phyloP scores from a whole-genome alignment of 805 yeast genomes.

The Tetrapisispora taiwanensis region DNA sequence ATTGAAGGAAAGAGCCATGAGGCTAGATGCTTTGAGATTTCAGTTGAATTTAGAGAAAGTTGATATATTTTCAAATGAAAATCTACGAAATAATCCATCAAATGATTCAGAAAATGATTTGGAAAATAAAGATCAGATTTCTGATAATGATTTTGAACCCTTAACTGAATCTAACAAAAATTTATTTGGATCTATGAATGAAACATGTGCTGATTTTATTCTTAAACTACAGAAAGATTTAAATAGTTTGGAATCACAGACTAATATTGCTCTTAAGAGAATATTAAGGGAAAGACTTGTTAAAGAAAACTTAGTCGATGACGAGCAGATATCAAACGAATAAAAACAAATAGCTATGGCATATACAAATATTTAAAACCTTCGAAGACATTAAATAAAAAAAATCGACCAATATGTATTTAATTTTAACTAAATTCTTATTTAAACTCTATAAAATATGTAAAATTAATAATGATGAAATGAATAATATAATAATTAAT shows the following conservation, averaged over 20 bases:
- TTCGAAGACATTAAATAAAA: too few species aligned
- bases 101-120: too few species aligned
- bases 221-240: constrained; percentile 32
- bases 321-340: too few species aligned
- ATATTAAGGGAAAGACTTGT: constrained; percentile 31
- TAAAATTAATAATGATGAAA: background rate
- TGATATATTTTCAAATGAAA: background rate
- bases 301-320: background rate
- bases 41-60: background rate
- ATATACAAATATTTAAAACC: too few species aligned
- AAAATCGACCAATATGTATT: background rate
- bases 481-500: background rate
- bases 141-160: background rate
- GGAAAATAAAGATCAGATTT: background rate
- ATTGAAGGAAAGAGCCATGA: background rate
- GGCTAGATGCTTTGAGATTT: background rate
- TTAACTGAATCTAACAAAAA: background rate
- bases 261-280: constrained; percentile 34
- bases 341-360: too few species aligned
- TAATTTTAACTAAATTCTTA: background rate
- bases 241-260: constrained; percentile 31
- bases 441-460: background rate
- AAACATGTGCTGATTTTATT: constrained; percentile 29
- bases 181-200: constrained; percentile 4
- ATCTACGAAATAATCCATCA: too few species aligned